Conservation (phyloP, 83 land plant genomes). For the Picea abies region DNA sequence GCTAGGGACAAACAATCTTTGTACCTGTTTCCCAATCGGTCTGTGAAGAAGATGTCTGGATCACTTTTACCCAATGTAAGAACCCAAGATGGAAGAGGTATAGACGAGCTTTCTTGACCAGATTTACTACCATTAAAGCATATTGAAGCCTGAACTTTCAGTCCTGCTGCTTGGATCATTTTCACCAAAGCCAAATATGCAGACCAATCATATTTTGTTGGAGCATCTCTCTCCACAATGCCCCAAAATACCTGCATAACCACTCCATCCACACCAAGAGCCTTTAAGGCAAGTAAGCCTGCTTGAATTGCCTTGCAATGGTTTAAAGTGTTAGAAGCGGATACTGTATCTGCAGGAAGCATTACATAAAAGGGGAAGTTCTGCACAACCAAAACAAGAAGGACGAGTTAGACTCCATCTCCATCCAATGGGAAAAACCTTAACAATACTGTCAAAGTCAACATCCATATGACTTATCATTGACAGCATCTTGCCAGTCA, state of each 20-base stretch:
- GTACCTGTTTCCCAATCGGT: constrained; percentile 43
- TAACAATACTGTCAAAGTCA: not conserved
- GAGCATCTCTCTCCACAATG: constrained; percentile 50
- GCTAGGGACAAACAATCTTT: constrained; percentile 60
- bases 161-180: constrained; percentile 56
- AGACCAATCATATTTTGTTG: constrained; percentile 54
- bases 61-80: constrained; percentile 31
- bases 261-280: constrained; percentile 74
- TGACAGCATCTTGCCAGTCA: not conserved
- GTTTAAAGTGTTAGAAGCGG: constrained; percentile 41
- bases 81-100: constrained; percentile 67
- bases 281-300: constrained; percentile 65
- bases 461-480: not conserved
- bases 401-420: not conserved
- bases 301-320: constrained; percentile 60
- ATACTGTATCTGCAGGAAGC: constrained; percentile 61
- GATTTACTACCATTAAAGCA: constrained; percentile 48
- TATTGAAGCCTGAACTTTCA: constrained; percentile 62
- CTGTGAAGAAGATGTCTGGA: constrained; percentile 52
- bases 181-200: constrained; percentile 53
- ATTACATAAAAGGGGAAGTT: constrained; percentile 50
- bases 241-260: constrained; percentile 83
- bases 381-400: constrained; percentile 14
- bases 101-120: constrained; percentile 1
- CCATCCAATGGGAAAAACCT: not conserved